Conservation (phyloP, 2,329 filamentous ascomycete genomes). For the Fusarium sp. region DNA sequence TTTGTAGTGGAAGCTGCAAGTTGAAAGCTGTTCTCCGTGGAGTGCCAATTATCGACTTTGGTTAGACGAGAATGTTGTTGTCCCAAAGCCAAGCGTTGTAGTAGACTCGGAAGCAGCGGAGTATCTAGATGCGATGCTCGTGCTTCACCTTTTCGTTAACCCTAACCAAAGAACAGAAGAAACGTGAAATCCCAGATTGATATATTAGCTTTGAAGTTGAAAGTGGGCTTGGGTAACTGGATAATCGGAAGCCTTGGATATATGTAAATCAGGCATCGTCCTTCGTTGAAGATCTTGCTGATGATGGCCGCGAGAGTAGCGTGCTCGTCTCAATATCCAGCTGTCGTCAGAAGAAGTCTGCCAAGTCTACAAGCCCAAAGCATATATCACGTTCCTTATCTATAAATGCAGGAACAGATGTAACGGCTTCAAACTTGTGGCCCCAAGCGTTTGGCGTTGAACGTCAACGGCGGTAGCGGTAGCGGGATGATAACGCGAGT, state of each 20-base stretch:
- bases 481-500: conserved; percentile 21
- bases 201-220: not conserved
- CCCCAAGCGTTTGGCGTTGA: conserved; percentile 17
- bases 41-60: too few species aligned
- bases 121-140: too few species aligned
- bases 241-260: conserved; percentile 2
- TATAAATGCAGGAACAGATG: conserved; percentile 30
- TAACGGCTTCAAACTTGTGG: conserved; percentile 6
- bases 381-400: not conserved
- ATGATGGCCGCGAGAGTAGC: not conserved
- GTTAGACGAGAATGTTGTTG: too few species aligned
- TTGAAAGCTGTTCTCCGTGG: too few species aligned
- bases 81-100: too few species aligned
- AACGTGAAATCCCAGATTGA: too few species aligned
- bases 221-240: conserved; percentile 8
- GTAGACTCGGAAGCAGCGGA: too few species aligned
- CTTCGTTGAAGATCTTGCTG: conserved; percentile 6
- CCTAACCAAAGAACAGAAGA: too few species aligned
- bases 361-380: not conserved
- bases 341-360: not conserved
- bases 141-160: too few species aligned
- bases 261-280: conserved; percentile 29
- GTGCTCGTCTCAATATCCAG: not conserved
- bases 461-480: conserved; percentile 16
- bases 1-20: too few species aligned